Percentiles rank a stretch among this genome's conserved stretches.
phyloP scores from a whole-genome alignment of 495 filamentous ascomycete genomes.

The Beverwykella pulmonaria region DNA sequence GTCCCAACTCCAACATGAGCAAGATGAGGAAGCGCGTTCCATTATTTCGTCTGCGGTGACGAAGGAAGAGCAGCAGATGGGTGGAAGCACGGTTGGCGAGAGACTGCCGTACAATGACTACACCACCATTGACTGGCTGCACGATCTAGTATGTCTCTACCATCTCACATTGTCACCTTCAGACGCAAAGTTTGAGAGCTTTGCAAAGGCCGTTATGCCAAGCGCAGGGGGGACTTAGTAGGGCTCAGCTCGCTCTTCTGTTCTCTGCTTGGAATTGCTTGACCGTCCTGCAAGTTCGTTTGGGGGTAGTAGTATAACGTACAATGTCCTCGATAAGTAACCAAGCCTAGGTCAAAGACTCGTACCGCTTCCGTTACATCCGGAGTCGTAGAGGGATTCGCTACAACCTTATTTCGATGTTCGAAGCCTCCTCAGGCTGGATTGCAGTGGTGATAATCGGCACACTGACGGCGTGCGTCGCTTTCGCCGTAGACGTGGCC shows the following conservation, averaged over 20 bases:
- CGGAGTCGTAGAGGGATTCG: slow-evolving; percentile 48
- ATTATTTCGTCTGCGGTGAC: slow-evolving; percentile 43
- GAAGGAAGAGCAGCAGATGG: slow-evolving; percentile 53
- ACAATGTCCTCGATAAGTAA: neutral
- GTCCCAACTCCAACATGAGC: slow-evolving; percentile 38
- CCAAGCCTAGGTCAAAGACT: slow-evolving; percentile 55
- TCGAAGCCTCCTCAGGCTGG: slow-evolving; percentile 56
- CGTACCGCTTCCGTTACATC: slow-evolving; percentile 54
- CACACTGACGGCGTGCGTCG: slow-evolving; percentile 58
- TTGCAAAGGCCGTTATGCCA: neutral
- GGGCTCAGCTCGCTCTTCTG: too few species aligned
- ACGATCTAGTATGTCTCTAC: slow-evolving; percentile 52
- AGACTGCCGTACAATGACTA: slow-evolving; percentile 62
- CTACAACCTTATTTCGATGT: slow-evolving; percentile 39
- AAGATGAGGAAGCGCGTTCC: slow-evolving; percentile 45
- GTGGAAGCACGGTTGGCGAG: slow-evolving; percentile 53
- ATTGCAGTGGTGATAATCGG: slow-evolving; percentile 57
- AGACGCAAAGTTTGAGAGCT: neutral
- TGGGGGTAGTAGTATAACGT: neutral
- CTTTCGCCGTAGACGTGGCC: slow-evolving; percentile 57
- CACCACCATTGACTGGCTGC: slow-evolving; percentile 62
- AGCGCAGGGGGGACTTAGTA: neutral
- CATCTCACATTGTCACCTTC: neutral
- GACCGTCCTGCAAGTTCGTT: too few species aligned
- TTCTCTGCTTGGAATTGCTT: too few species aligned